Conservation (phyloP, 1,139 yeast genomes). For the Sugiyamaella castrensis region DNA sequence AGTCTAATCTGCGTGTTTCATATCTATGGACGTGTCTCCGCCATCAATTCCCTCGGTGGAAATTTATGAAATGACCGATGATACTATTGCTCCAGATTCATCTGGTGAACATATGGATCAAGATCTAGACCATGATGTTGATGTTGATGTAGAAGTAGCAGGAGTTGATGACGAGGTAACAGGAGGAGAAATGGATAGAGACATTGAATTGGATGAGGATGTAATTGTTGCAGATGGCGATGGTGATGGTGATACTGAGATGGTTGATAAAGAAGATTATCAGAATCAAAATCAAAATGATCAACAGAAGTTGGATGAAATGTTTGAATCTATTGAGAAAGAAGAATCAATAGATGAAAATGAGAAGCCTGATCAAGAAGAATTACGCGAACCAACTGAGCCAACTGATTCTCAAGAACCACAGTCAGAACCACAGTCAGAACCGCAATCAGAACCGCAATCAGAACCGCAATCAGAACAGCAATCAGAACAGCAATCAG, state of each 20-base stretch:
- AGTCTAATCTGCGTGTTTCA: no score
- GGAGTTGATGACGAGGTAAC: no score
- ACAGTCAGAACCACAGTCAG: no score
- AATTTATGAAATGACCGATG: constrained; percentile 3
- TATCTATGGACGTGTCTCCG: constrained; percentile 3
- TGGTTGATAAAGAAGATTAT: constrained; percentile 4
- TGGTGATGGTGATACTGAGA: constrained; percentile 9
- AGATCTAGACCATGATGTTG: constrained; percentile 3
- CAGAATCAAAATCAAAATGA: constrained; percentile 1
- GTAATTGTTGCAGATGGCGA: constrained; percentile 3
- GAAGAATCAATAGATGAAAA: constrained; percentile 6
- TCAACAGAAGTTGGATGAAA: constrained; percentile 3
- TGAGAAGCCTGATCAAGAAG: constrained; percentile 1
- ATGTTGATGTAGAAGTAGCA: neutral
- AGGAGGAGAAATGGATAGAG: no score
- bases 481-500: no score
- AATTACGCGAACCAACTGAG: constrained; percentile 10
- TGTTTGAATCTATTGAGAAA: constrained; percentile 8
- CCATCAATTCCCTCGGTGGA: neutral
- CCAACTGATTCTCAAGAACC: neutral
- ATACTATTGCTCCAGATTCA: no score
- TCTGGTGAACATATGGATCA: neutral
- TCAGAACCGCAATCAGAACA: no score
- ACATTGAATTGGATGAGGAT: neutral
- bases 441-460: no score